These are phyloP conservation scores for Laetiporus sulphureus DNA, from an alignment of 1,284 basidiomycete species.

Conservation along the genomic window DNA sequence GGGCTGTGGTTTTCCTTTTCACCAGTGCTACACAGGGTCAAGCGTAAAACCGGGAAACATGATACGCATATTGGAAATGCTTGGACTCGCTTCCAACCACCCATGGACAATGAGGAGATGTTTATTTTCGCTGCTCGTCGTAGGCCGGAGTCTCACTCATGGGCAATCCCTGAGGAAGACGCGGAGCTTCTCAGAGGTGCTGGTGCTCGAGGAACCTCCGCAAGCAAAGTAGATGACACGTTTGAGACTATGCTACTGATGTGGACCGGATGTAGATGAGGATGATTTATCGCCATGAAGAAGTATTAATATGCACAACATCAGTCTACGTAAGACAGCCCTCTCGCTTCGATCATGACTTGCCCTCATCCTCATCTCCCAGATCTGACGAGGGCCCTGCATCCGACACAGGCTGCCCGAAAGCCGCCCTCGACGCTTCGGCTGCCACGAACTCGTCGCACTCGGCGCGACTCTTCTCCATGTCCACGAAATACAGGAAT, in stretches of 20 bases:
- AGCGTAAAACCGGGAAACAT: no score
- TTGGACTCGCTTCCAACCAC: slow-evolving; percentile 22
- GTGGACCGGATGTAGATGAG: slow-evolving; percentile 12
- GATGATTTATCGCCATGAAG: background rate
- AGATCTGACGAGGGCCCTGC: background rate
- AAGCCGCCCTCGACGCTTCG: slow-evolving; percentile 46
- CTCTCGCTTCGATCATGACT: no score
- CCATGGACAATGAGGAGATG: slow-evolving; percentile 33
- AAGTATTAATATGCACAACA: no score
- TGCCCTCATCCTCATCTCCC: background rate
- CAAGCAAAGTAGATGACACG: slow-evolving; percentile 51
- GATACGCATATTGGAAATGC: no score
- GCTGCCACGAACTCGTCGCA: slow-evolving; percentile 59
- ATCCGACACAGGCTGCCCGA: slow-evolving; percentile 20
- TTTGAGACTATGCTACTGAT: slow-evolving; percentile 67
- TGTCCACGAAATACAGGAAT: slow-evolving; percentile 65
- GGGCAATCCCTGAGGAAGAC: slow-evolving; percentile 50
- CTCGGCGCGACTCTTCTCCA: slow-evolving; percentile 61
- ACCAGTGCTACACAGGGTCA: slow-evolving; percentile 43
- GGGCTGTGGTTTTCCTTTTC: slow-evolving; percentile 75
- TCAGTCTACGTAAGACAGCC: no score
- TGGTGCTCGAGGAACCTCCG: slow-evolving; percentile 36
- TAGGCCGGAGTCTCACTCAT: slow-evolving; percentile 45
- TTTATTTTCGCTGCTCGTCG: slow-evolving; percentile 60
- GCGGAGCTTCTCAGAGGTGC: slow-evolving; percentile 48